Evolutionary conservation across 2,329 filamentous ascomycete genomes (phyloP), one percentile per base, ranked within the genome.

Genomic region (Tolypocladium guangdongense): DNA sequence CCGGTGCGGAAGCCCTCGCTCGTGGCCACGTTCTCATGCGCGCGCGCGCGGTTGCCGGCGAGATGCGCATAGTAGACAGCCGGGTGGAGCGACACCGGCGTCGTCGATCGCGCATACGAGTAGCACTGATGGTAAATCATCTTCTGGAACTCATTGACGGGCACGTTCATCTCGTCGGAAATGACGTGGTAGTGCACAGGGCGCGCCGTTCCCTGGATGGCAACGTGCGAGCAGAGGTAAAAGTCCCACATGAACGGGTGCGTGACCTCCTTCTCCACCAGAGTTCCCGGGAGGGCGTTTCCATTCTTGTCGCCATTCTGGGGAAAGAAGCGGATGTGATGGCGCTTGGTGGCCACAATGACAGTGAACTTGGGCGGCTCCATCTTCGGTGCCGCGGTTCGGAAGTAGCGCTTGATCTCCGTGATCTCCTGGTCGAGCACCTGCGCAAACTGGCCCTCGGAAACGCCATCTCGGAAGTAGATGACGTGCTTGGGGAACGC

Each of bases 51-150:
- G 54, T 83, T 82, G 10, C 90, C 86, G 36, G 91, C 90, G 58
- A 99, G 71, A 69, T 99, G 93, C 0, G 95, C 90, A 61, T 99
- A 99, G 77, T 99, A 99, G 0, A 97, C 86, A 0, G 93, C 90
- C 0, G 93, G 93, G 59, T 84, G 88, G 0, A 93, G 71, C 0
- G 91, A 96, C 0, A 99, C 91, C 0, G 93, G 90, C 0, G 92
- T 97, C 0, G 91, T 97, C 0, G 91, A 93, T 18, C 93, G 83
- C 53, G 87, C 85, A 64, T 96, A 99, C 53, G 95, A 90, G 69
- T 96, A 99, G 46, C 87, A 95, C 58, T 96, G 90, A 60, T 96
- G 87, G 62, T 97, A 97, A 24, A 97, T 86, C 80, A 97, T 87
- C 53, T 85, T 84, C 63, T 96, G 88, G 0, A 99, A 75, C 2